Conservation (phyloP, 768 basidiomycete species). For the Phaeotremella skinneri region DNA sequence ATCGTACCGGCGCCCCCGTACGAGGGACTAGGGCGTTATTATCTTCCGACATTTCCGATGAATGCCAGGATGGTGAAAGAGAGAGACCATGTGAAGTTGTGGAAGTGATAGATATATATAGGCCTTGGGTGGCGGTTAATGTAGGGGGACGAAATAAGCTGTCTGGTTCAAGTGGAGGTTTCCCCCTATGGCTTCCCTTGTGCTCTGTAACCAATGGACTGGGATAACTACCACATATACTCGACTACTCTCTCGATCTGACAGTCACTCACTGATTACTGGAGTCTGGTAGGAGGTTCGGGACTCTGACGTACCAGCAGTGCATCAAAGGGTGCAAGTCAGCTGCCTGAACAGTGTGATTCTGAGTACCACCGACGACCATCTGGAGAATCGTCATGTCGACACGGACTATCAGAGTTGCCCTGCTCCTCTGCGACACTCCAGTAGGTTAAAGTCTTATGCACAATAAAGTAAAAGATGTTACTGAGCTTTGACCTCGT, state of each 20-base stretch:
- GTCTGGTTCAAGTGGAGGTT: not conserved
- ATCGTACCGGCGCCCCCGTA: conserved; percentile 21
- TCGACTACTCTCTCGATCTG: too few relatives aligned
- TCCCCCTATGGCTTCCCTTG: not conserved
- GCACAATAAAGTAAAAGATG: not conserved
- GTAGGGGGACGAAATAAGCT: too few relatives aligned
- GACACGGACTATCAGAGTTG: conserved; percentile 35
- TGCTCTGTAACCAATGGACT: not conserved
- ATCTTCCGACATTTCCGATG: conserved; percentile 18
- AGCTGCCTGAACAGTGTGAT: too few relatives aligned
- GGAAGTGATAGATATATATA: too few relatives aligned
- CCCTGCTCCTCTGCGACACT: conserved; percentile 47
- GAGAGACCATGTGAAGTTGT: not conserved
- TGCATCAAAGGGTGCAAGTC: too few relatives aligned
- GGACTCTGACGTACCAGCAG: too few relatives aligned
- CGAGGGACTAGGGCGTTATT: conserved; percentile 29
- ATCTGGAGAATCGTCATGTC: conserved; percentile 14
- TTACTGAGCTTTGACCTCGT: not conserved
- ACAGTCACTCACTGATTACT: too few relatives aligned
- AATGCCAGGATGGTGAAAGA: not conserved
- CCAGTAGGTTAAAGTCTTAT: conserved; percentile 31
- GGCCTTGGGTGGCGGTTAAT: too few relatives aligned
- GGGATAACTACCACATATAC: too few relatives aligned
- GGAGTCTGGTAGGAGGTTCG: not conserved
- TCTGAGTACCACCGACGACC: too few relatives aligned